Conservation (phyloP, 2,329 filamentous ascomycete species). For the Ceratocystis lukuohia region DNA sequence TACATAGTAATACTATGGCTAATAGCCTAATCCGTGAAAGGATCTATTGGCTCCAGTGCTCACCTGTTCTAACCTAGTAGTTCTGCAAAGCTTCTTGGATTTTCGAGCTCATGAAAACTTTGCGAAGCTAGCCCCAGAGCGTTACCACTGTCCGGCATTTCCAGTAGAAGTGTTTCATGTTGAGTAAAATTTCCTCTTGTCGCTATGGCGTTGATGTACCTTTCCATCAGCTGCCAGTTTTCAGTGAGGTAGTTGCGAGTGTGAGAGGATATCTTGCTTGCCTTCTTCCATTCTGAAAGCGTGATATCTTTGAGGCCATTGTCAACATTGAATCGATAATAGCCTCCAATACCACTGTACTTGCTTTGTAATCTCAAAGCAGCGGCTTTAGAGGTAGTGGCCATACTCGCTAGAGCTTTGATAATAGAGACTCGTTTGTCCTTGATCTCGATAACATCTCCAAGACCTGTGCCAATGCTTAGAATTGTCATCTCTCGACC, state of each 20-base stretch:
- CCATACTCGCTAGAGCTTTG: neutral
- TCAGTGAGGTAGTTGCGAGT: conserved; percentile 21
- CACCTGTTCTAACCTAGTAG: no score
- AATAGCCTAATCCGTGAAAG: no score
- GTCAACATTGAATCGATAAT: conserved; percentile 25
- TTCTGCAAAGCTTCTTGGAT: no score
- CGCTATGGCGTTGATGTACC: no score
- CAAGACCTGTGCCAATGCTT: conserved; percentile 25
- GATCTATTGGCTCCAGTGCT: no score
- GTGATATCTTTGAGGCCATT: conserved; percentile 24
- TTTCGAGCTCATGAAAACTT: no score
- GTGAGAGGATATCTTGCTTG: conserved; percentile 22
- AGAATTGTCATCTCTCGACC: conserved; percentile 19
- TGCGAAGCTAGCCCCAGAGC: no score
- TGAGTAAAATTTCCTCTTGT: no score
- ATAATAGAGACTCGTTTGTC: conserved; percentile 7
- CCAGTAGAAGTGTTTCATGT: no score
- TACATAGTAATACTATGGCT: no score
- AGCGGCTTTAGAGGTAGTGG: neutral
- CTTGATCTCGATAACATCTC: conserved; percentile 20
- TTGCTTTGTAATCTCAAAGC: conserved; percentile 10
- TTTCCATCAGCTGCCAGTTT: no score
- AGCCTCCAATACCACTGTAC: conserved; percentile 21
- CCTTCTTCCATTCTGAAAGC: conserved; percentile 24
- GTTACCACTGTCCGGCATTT: no score